Evolutionary conservation across 192 early-diverging fungal species (phyloP).

Genomic region (Podila clonocystis): DNA sequence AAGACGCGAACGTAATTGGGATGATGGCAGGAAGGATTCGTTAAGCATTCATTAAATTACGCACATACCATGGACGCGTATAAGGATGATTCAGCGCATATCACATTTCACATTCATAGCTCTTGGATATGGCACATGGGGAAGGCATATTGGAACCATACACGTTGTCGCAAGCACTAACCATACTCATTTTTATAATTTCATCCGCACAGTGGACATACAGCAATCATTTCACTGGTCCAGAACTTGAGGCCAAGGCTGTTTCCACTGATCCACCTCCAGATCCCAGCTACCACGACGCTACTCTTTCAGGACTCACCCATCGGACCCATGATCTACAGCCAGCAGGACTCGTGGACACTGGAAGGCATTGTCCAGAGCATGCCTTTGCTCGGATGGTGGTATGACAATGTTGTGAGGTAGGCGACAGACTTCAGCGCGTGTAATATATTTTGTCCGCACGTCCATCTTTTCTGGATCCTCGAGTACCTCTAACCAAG

Average conservation of each 20-base stretch:
- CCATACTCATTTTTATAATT: not conserved
- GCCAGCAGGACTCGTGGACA: conserved; percentile 68
- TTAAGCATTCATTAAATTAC: no score
- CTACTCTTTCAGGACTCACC: conserved; percentile 57
- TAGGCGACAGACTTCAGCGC: conserved; percentile 1
- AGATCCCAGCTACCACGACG: conserved; percentile 59
- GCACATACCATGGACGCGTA: no score
- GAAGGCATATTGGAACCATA: no score
- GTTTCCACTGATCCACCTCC: conserved; percentile 57
- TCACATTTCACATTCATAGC: no score
- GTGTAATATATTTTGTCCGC: no score
- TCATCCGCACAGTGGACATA: conserved; percentile 45
- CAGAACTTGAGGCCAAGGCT: conserved; percentile 62
- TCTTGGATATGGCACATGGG: no score
- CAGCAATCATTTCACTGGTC: conserved; percentile 56
- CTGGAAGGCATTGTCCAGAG: conserved; percentile 63
- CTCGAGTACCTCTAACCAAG: not conserved
- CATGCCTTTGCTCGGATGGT: conserved; percentile 62
- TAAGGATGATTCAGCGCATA: no score
- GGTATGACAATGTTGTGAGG: conserved; percentile 65
- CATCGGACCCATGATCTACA: conserved; percentile 58
- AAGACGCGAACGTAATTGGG: no score
- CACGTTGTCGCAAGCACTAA: no score
- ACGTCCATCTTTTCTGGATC: no score
- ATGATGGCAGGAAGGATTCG: no score